A percentile compares a stretch with the other conserved stretches of the same genome.
phyloP scores from a whole-genome alignment of 2,329 filamentous ascomycete species.

The Aspergillus phoenicis region DNA sequence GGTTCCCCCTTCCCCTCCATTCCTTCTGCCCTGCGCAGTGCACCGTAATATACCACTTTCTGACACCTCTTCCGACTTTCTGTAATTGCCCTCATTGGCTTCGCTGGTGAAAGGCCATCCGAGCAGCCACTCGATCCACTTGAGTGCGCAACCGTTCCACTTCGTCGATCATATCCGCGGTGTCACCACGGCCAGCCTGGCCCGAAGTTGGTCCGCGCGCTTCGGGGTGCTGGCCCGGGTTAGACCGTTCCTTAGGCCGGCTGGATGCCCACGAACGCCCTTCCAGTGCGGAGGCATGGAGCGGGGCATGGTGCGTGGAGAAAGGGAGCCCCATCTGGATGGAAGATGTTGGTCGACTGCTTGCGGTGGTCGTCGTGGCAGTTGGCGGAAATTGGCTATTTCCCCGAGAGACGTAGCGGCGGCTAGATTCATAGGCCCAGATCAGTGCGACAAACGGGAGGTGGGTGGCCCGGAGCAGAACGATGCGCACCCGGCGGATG shows the following conservation, averaged over 20 bases:
- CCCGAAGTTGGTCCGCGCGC: constrained; percentile 26
- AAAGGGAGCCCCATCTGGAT: constrained; percentile 23
- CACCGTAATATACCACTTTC: constrained; percentile 3
- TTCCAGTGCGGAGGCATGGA: constrained; percentile 27
- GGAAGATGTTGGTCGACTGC: constrained; percentile 22
- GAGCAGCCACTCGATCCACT: constrained; percentile 37
- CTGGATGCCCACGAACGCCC: constrained; percentile 24
- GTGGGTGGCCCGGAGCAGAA: constrained; percentile 62
- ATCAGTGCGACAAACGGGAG: constrained; percentile 60
- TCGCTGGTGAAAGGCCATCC: constrained; percentile 29
- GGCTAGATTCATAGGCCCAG: constrained; percentile 54
- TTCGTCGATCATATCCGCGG: constrained; percentile 38
- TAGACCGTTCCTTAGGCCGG: constrained; percentile 22
- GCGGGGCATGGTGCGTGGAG: constrained; percentile 30
- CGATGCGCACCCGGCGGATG: constrained; percentile 58
- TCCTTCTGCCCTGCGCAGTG: background rate
- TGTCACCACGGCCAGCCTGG: constrained; percentile 28
- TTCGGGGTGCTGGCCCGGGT: constrained; percentile 28
- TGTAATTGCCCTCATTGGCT: constrained; percentile 9
- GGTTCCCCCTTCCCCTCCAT: background rate
- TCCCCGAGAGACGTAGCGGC: constrained; percentile 30
- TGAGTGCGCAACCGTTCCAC: constrained; percentile 39
- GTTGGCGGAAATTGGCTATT: constrained; percentile 27
- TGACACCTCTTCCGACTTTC: background rate
- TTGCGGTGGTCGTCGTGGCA: constrained; percentile 21